phyloP scores from a whole-genome alignment of 73 alveolate genomes.

The Paramecium sonneborni region DNA sequence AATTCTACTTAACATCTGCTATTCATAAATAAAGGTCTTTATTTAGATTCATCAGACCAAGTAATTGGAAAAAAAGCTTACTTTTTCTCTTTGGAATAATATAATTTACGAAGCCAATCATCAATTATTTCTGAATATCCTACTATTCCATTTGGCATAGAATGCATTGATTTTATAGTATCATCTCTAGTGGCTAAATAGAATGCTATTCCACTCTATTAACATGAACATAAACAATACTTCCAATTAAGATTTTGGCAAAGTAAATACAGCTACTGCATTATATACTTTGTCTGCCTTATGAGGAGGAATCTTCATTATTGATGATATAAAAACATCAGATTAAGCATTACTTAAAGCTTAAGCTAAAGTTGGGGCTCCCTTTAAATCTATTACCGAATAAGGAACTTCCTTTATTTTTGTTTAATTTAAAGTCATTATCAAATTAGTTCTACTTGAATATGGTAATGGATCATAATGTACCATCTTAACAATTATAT shows the following conservation, averaged over 20 bases:
- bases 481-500: conserved; percentile 89
- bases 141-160: conserved; percentile 96
- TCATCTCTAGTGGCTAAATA: conserved; percentile 94
- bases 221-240: neutral
- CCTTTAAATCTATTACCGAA: conserved; percentile 82
- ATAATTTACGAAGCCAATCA: conserved; percentile 61
- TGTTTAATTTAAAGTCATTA: conserved; percentile 90
- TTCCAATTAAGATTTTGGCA: conserved; percentile 93
- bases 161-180: conserved; percentile 85
- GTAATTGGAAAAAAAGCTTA: conserved; percentile 49
- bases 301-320: conserved; percentile 96
- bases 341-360: conserved; percentile 76
- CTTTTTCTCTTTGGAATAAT: conserved; percentile 59
- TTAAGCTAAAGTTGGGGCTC: conserved; percentile 83
- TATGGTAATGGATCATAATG: conserved; percentile 95
- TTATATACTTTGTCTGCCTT: conserved; percentile 89
- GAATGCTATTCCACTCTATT: conserved; percentile 79
- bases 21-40: conserved; percentile 44
- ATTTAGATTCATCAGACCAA: conserved; percentile 61
- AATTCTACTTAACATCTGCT: conserved; percentile 58
- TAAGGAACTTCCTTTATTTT: conserved; percentile 89
- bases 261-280: conserved; percentile 91
- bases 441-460: conserved; percentile 85
- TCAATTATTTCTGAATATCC: conserved; percentile 91
- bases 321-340: conserved; percentile 87